These are phyloP conservation scores for Quercus bicolor DNA, from an alignment of 306 rosid species.

Conservation along the genomic window DNA sequence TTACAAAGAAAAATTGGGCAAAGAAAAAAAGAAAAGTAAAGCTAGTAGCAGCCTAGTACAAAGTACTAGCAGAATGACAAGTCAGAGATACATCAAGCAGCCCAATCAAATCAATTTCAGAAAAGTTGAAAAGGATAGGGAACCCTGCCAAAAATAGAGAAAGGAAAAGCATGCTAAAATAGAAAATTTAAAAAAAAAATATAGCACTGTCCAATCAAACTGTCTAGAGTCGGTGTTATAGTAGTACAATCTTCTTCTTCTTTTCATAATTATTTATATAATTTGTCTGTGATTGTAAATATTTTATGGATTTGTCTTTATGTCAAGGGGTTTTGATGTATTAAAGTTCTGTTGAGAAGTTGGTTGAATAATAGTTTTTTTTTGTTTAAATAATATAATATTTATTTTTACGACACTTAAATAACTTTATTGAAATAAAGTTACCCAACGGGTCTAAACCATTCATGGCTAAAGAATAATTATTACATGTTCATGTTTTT, in stretches of 20 bases:
- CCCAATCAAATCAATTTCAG: conserved; percentile 42
- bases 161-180: not conserved
- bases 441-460: too few relatives aligned
- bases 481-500: too few relatives aligned
- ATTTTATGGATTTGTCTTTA: too few relatives aligned
- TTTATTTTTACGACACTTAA: accelerated
- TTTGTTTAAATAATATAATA: too few relatives aligned
- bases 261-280: too few relatives aligned
- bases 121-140: not conserved
- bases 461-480: too few relatives aligned
- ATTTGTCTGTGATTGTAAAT: too few relatives aligned
- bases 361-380: too few relatives aligned
- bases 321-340: too few relatives aligned
- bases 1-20: not conserved
- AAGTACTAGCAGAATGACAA: conserved; percentile 29
- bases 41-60: not conserved
- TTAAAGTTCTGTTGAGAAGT: too few relatives aligned
- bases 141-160: not conserved
- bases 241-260: too few relatives aligned
- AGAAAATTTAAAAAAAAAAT: not conserved
- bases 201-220: not conserved
- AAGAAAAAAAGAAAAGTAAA: not conserved
- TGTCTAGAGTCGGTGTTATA: not conserved
- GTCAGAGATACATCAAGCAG: conserved; percentile 32
- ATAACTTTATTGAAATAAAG: accelerated